These are phyloP conservation scores for Phialophora macrospora DNA, from an alignment of 2,329 filamentous ascomycete species.

Conservation along the genomic window DNA sequence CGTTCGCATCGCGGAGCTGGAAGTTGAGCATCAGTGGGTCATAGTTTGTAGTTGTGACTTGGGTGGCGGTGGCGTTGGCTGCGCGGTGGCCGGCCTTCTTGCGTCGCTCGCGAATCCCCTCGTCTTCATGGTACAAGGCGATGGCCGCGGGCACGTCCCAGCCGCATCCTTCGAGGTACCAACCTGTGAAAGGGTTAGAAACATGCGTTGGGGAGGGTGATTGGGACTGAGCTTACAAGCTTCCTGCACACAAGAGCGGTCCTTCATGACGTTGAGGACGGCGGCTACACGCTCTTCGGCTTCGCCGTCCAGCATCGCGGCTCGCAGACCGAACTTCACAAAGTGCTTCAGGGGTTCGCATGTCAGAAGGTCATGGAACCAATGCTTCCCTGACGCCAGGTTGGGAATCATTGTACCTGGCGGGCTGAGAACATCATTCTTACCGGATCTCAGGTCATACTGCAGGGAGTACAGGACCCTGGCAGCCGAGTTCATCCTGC, in stretches of 20 bases:
- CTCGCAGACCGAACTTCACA: neutral
- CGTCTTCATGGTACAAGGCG: neutral
- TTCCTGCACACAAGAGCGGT: constrained; percentile 3
- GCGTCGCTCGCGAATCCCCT: neutral
- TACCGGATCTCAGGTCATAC: neutral
- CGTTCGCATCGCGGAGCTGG: neutral
- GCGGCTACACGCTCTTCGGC: neutral
- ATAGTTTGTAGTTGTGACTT: neutral
- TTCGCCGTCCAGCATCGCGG: neutral
- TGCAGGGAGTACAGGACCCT: neutral
- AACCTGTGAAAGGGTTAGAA: neutral
- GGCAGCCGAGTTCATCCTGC: neutral
- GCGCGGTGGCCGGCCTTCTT: neutral
- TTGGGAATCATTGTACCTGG: neutral
- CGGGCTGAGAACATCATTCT: neutral
- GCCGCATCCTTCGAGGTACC: constrained; percentile 1
- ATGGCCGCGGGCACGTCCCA: neutral
- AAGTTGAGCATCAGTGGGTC: neutral
- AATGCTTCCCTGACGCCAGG: neutral
- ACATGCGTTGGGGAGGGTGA: neutral
- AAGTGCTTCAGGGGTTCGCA: neutral
- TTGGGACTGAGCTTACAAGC: neutral
- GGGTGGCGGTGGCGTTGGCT: neutral
- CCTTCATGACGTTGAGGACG: neutral
- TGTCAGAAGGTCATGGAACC: neutral